A percentile compares a stretch with the other conserved stretches of the same genome.
These are phyloP conservation scores for Agroathelia rolfsii DNA, from an alignment of 1,284 basidiomycete genomes.

Conservation along the genomic window DNA sequence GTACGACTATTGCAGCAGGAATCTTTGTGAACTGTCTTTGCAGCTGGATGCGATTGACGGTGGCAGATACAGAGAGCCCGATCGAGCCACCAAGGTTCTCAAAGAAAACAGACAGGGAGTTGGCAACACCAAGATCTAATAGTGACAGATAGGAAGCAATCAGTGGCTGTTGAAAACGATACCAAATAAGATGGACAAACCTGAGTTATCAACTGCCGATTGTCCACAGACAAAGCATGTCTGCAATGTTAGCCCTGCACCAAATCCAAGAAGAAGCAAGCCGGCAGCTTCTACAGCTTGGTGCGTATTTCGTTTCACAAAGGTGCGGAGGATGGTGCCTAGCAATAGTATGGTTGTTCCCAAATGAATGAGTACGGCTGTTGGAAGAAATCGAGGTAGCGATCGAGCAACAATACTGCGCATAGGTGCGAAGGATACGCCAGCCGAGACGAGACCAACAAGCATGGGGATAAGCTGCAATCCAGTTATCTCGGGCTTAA, in stretches of 20 bases:
- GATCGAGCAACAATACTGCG: neutral
- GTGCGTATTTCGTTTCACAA: neutral
- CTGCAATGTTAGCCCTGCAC: neutral
- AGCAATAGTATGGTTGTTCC: neutral
- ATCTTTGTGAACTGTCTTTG: neutral
- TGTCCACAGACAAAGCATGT: constrained; percentile 1
- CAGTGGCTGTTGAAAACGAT: neutral
- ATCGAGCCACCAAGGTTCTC: constrained; percentile 2
- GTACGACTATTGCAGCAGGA: constrained; percentile 1
- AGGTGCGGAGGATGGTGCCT: neutral
- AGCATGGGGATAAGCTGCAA: constrained; percentile 1
- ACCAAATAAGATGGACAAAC: neutral
- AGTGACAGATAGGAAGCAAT: neutral
- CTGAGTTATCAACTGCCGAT: neutral
- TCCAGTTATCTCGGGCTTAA: constrained; percentile 2
- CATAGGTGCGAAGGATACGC: constrained; percentile 1
- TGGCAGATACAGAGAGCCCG: constrained; percentile 1
- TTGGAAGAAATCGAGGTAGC: neutral
- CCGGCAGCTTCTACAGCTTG: neutral
- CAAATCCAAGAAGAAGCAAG: constrained; percentile 1
- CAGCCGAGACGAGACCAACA: constrained; percentile 1
- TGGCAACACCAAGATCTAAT: neutral
- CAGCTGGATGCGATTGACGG: constrained; percentile 3
- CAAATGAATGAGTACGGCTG: neutral
- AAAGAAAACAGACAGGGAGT: constrained; percentile 1